phyloP scores from a whole-genome alignment of 2,329 filamentous ascomycete genomes.

The Verticillium isaacii region DNA sequence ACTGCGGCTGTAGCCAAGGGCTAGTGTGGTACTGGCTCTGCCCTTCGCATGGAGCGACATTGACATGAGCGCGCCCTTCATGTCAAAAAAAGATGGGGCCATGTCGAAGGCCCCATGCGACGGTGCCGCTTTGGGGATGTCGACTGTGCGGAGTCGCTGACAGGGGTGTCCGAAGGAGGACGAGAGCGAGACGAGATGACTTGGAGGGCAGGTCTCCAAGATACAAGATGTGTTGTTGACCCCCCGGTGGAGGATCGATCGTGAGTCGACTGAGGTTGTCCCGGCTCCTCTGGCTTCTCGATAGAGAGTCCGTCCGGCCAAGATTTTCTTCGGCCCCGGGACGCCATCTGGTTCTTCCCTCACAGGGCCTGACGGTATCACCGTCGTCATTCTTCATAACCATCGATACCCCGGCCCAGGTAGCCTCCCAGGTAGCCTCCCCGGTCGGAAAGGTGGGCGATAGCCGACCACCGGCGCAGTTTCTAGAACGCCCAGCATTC shows the following conservation, averaged over 20 bases:
- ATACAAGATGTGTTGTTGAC: neutral
- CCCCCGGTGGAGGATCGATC: too few relatives aligned
- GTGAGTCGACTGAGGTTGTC: too few relatives aligned
- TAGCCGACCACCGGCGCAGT: neutral
- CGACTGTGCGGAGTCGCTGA: neutral
- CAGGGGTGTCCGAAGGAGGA: too few relatives aligned
- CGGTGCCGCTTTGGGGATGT: neutral
- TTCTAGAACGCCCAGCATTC: neutral
- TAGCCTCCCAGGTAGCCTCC: neutral
- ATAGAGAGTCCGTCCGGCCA: too few relatives aligned
- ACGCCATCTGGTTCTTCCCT: neutral
- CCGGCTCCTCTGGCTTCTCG: too few relatives aligned
- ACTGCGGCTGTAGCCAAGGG: neutral
- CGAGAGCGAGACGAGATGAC: neutral
- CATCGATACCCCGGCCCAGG: neutral
- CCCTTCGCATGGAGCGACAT: neutral
- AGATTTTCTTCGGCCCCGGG: neutral
- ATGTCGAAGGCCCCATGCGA: neutral
- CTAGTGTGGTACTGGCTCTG: neutral
- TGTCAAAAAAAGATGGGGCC: conserved; percentile 2
- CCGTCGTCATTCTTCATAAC: neutral
- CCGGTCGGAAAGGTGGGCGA: neutral
- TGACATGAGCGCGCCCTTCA: conserved; percentile 1
- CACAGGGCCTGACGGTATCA: too few relatives aligned
- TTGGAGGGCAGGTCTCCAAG: neutral